Base-by-base conservation (phyloP, 495 filamentous ascomycete species). In the Pseudevernia furfuracea region DNA sequence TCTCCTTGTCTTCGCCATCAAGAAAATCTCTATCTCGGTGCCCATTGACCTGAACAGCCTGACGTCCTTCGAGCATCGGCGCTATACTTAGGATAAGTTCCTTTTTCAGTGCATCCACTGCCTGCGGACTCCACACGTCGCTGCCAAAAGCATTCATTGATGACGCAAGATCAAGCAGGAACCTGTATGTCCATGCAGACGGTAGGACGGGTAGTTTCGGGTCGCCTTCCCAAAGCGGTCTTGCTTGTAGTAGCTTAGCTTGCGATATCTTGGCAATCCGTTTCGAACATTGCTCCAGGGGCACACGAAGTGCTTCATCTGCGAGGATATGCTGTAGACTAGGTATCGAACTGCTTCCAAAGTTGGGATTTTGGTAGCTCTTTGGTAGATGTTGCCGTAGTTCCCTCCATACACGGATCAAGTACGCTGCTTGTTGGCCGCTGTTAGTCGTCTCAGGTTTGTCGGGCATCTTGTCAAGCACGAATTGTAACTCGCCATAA, bases 41-140 rank as follows among this genome's bases (percentile, higher is more conserved):
- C 44, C 64, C 64, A 49, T 69, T 66, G n/a, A 63, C 55, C 2
- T 30, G 25, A 14, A 66, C 25, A 48, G 21, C 34, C 28, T 38
- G 59, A 23, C n/a, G 38, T n/a, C 32, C 17, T 44, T 59, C 28
- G 9, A 69, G 36, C 41, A 62, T 23, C 12, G 43, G 52, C 14
- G 52, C 74, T 44, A 89, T 66, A 58, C 78, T 76, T 48, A 71
- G 72, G 21, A 79, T 69, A 17, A 90, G 69, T 39, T 73, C 62
- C 12, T 65, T 63, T 75, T 93, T 95, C 53, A 97, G 69, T 4
- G 78, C 76, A 12, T 69, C 67, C 0, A 91, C 82, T 0, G 89
- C 89, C 4, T 79, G 81, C 4, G 85, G 82, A 62, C 86, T 92
- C 94, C 94, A 98, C 12, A 97, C 72, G 69, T 97, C 94, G 39